These are phyloP conservation scores for Fagopyrum homotropicum DNA, from an alignment of 148 eudicot species.

Conservation along the genomic window DNA sequence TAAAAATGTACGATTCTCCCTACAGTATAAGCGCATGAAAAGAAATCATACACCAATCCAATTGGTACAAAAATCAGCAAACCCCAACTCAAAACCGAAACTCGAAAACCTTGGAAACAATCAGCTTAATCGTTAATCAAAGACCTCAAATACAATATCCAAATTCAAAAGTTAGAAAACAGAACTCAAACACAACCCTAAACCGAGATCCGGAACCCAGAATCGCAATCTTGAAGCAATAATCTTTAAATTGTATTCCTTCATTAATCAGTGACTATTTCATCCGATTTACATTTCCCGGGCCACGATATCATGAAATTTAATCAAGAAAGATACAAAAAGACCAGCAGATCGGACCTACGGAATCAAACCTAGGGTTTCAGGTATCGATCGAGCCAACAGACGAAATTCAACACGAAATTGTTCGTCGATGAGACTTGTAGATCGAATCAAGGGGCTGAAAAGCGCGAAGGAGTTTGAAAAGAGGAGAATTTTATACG, in stretches of 20 bases:
- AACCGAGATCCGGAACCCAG: neutral
- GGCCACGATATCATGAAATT: neutral
- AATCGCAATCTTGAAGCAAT: neutral
- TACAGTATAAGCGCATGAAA: neutral
- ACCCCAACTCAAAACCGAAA: constrained; percentile 6
- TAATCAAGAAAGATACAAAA: neutral
- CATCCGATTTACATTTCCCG: neutral
- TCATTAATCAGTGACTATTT: neutral
- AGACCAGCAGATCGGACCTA: neutral
- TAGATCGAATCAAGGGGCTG: neutral
- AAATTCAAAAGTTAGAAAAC: neutral
- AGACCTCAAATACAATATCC: neutral
- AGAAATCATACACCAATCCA: neutral
- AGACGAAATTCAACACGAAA: neutral
- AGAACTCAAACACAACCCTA: constrained; percentile 5
- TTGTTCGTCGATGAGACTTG: neutral
- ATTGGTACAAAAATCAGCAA: neutral
- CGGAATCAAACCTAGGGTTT: constrained; percentile 4
- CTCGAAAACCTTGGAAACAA: neutral
- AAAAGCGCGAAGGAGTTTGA: constrained; percentile 4
- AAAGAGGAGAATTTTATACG: constrained; percentile 6
- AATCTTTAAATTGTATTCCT: neutral
- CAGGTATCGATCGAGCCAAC: neutral
- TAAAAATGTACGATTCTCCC: neutral
- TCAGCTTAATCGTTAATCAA: neutral